Conservation (phyloP, 768 basidiomycete genomes). For the Amanita rimosa region DNA sequence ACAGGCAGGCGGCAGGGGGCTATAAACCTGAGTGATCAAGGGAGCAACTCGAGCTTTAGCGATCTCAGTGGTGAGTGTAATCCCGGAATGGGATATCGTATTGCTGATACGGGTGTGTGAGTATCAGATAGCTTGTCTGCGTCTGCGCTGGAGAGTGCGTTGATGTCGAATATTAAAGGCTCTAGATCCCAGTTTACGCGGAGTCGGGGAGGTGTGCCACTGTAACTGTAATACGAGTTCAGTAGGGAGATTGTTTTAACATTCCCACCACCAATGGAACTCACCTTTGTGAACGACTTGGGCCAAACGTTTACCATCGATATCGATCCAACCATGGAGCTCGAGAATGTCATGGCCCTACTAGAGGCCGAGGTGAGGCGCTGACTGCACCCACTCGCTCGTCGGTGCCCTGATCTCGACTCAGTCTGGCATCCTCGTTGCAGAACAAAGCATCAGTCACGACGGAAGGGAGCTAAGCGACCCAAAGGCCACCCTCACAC, state of each 20-base stretch:
- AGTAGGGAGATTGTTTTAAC: too few relatives aligned
- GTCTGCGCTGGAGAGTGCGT: slow-evolving; percentile 71
- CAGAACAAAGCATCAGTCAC: slow-evolving; percentile 65
- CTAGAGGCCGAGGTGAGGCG: slow-evolving; percentile 84
- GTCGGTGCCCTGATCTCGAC: background rate
- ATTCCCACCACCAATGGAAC: slow-evolving; percentile 40
- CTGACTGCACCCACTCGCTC: background rate
- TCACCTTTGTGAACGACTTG: slow-evolving; percentile 62
- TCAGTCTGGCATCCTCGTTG: slow-evolving; percentile 66
- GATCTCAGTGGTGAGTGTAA: slow-evolving; percentile 64
- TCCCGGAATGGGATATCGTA: background rate
- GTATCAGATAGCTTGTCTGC: slow-evolving; percentile 53
- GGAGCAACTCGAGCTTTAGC: slow-evolving; percentile 71
- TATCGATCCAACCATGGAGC: slow-evolving; percentile 83
- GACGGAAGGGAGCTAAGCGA: slow-evolving; percentile 55
- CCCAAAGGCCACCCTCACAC: slow-evolving; percentile 56
- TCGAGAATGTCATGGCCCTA: slow-evolving; percentile 87
- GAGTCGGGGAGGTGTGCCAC: slow-evolving; percentile 7
- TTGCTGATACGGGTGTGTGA: background rate
- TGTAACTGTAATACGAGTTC: background rate
- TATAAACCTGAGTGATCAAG: slow-evolving; percentile 37
- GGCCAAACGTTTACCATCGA: slow-evolving; percentile 62
- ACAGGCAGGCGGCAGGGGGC: slow-evolving; percentile 38
- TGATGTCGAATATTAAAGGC: slow-evolving; percentile 52
- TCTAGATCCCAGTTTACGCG: slow-evolving; percentile 7